Evolutionary conservation across 2,329 filamentous ascomycete species (phyloP), one percentile per base, ranked within the genome.

Genomic region (Berkeleyomyces rouxiae): DNA sequence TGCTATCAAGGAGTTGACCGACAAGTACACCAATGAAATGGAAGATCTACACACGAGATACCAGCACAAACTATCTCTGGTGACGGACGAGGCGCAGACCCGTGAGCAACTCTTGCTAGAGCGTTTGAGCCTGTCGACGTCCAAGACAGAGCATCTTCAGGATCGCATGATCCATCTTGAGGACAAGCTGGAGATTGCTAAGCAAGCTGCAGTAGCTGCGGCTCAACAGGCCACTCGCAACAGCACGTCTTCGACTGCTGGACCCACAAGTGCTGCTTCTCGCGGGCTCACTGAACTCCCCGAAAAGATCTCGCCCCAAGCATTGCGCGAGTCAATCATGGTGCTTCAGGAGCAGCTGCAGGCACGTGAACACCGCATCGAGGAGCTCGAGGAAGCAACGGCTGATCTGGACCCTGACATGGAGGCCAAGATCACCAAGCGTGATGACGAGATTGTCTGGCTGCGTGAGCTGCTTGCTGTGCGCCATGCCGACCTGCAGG

Each of bases 331-430:
- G 74, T 96, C 91, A 0, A 96, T 99, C 70, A 85, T 95, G 74
- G 93, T 96, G 16, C 79, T 99, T 36, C 93, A 99, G 74, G 92
- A 97, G 72, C 93, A 99, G 73, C 80, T 99, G 5, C 93, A 97
- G 72, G 90, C 93, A 68, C 90, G 93, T 61, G 93, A 99, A 75
- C 82, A 86, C 65, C 85, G 84, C 46, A 95, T 97, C 67, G 93
- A 99, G 71, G 83, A 86, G 66, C 84, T 97, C 10, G 89, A 96
- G 73, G 81, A 85, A 61, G 79, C 84, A 61, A 77, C 90, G 6
- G 75, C 82, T 16, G 80, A 82, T 65, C 74, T 86, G 2, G 90
- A 95, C 68, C 85, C 84, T 7, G 87, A 96, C 47, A 86, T 89
- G 0, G 82, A 87, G 1, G 79, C 77, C 59, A 96, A 93, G 76